Percentiles rank a stretch among this genome's conserved stretches.
These are phyloP conservation scores for Candida freyschussii DNA, from an alignment of 1,139 yeast species.

Conservation along the genomic window DNA sequence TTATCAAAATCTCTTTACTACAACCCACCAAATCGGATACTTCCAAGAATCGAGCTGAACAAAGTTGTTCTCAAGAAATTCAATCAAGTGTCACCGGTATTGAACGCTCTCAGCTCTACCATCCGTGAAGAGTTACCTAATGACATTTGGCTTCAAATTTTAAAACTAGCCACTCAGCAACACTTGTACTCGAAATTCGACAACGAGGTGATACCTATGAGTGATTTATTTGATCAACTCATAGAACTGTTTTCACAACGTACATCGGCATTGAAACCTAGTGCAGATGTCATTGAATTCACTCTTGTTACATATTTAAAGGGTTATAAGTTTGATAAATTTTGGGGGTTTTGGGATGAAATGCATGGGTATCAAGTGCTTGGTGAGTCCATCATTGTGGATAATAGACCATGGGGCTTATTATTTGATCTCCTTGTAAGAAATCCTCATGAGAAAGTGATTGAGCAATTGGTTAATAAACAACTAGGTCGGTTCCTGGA, in stretches of 20 bases:
- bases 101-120: slow-evolving; percentile 10
- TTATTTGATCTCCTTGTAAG: slow-evolving; percentile 16
- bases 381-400: slow-evolving; percentile 7
- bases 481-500: slow-evolving; percentile 11
- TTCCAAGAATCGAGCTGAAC: slow-evolving; percentile 6
- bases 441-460: slow-evolving; percentile 14
- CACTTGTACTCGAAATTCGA: slow-evolving; percentile 12
- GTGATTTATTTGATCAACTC: slow-evolving; percentile 10
- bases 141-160: slow-evolving; percentile 10
- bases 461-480: slow-evolving; percentile 15
- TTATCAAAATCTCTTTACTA: slow-evolving; percentile 7
- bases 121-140: slow-evolving; percentile 10
- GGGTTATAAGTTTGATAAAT: slow-evolving; percentile 12
- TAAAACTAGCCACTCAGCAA: slow-evolving; percentile 21
- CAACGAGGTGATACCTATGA: slow-evolving; percentile 8
- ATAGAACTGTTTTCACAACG: slow-evolving; percentile 8
- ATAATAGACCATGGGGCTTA: slow-evolving; percentile 29
- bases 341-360: slow-evolving; percentile 20
- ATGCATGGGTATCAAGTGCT: slow-evolving; percentile 4
- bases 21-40: slow-evolving; percentile 9
- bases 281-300: slow-evolving; percentile 13
- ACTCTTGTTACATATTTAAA: slow-evolving; percentile 17
- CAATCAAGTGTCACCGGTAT: slow-evolving; percentile 7
- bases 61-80: slow-evolving; percentile 5
- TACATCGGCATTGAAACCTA: too few species aligned